Evolutionary conservation across 225 moss, liverwort and hornwort species (phyloP).

Genomic region (Asterella californica): DNA sequence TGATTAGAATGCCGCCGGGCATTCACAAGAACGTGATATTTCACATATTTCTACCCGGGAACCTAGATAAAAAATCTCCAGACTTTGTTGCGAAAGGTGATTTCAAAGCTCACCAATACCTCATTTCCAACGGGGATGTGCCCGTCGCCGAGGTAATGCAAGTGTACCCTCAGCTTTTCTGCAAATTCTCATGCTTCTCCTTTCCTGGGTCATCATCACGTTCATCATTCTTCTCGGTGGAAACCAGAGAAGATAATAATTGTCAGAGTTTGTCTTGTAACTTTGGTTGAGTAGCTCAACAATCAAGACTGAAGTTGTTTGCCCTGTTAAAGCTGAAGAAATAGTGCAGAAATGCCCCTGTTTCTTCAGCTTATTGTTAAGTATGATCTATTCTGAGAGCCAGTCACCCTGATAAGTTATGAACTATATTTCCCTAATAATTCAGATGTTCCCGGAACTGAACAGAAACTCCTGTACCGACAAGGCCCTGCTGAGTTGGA

Average conservation of each 20-base stretch:
- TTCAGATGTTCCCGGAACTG: no score
- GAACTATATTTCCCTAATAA: not conserved
- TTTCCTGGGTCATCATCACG: no score
- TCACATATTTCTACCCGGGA: constrained; percentile 5
- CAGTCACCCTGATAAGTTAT: not conserved
- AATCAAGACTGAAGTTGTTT: no score
- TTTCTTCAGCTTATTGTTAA: not conserved
- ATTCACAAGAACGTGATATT: constrained; percentile 11
- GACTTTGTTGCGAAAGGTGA: constrained; percentile 17
- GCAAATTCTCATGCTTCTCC: not conserved
- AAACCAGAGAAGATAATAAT: no score
- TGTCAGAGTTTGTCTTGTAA: not conserved
- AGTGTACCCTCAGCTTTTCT: not conserved
- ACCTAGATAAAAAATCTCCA: constrained; percentile 13
- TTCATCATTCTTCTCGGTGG: no score
- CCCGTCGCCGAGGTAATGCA: constrained; percentile 12
- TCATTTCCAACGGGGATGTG: not conserved
- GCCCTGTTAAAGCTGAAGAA: no score
- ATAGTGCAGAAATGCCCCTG: not conserved
- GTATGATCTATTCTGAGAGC: not conserved
- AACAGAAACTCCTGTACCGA: no score
- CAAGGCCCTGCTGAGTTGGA: no score
- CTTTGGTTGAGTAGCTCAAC: not conserved
- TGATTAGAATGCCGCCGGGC: not conserved
- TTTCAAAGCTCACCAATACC: constrained; percentile 6